Conservation (phyloP, 345 rosid genomes). For the Hevea brasiliensis region DNA sequence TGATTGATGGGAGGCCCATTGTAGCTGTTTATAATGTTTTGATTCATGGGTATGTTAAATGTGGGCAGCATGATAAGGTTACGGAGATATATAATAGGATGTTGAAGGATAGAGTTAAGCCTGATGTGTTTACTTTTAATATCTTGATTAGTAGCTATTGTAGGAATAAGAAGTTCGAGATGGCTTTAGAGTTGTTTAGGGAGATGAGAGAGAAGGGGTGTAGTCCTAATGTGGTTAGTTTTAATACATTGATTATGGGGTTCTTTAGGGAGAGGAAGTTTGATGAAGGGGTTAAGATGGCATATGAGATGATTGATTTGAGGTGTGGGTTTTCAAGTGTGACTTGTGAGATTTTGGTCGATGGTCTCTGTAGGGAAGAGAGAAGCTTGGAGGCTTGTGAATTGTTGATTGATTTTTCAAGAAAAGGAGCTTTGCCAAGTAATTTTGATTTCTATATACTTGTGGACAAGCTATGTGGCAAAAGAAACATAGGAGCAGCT, state of each 20-base stretch:
- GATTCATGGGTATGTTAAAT: conserved; percentile 68
- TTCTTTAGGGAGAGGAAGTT: conserved; percentile 56
- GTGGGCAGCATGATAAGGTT: conserved; percentile 48
- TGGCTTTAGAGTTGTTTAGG: conserved; percentile 64
- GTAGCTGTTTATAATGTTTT: conserved; percentile 58
- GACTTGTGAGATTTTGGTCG: conserved; percentile 82
- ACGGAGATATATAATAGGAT: conserved; percentile 54
- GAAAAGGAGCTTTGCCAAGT: conserved; percentile 54
- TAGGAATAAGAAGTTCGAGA: conserved; percentile 44
- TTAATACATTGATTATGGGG: conserved; percentile 77
- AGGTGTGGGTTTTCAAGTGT: conserved; percentile 56
- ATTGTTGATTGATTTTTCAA: conserved; percentile 59
- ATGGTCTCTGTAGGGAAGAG: conserved; percentile 66
- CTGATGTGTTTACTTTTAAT: conserved; percentile 73
- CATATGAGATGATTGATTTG: conserved; percentile 73
- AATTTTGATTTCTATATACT: conserved; percentile 58
- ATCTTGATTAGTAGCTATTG: conserved; percentile 71
- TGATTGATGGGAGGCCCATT: conserved; percentile 69
- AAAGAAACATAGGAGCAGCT: conserved; percentile 48
- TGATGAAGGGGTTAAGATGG: conserved; percentile 71
- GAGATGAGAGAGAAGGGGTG: conserved; percentile 79
- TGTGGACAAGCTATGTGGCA: conserved; percentile 57
- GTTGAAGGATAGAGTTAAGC: conserved; percentile 62
- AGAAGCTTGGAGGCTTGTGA: conserved; percentile 48
- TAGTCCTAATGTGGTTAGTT: conserved; percentile 74